Percentiles rank a stretch among this genome's conserved stretches.
Evolutionary conservation across 495 filamentous ascomycete species (phyloP).

Genomic region (Xylaria nigripes): DNA sequence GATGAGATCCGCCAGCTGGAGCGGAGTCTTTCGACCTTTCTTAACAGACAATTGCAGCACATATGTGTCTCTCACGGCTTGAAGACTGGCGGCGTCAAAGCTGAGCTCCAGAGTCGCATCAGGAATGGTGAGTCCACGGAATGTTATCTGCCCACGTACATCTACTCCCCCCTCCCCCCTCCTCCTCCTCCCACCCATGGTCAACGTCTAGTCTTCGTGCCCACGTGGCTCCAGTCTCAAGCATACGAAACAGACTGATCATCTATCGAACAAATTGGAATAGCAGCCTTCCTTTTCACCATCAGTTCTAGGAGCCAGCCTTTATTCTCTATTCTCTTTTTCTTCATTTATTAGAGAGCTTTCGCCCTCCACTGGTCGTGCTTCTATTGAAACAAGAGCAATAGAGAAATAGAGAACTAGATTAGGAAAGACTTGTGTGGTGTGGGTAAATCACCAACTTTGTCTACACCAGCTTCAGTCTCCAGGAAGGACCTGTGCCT

Average conservation of each 20-base stretch:
- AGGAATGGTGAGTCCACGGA: constrained; percentile 54
- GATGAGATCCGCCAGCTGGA: constrained; percentile 39
- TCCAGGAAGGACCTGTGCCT: neutral
- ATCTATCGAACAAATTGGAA: neutral
- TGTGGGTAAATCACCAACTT: neutral
- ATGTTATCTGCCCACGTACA: neutral
- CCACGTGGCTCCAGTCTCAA: neutral
- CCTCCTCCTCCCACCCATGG: neutral
- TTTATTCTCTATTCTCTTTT: neutral
- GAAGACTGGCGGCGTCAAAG: constrained; percentile 70
- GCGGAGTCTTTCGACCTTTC: constrained; percentile 25
- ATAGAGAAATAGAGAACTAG: neutral
- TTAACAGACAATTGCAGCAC: constrained; percentile 64
- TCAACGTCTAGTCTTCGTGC: neutral
- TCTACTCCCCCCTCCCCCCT: neutral
- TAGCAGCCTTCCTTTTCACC: neutral
- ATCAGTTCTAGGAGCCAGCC: neutral
- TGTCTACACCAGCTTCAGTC: neutral
- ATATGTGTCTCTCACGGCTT: constrained; percentile 65
- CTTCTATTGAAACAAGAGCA: neutral
- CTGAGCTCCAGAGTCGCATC: constrained; percentile 66
- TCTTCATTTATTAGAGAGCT: neutral
- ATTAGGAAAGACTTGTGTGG: neutral
- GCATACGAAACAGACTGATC: neutral
- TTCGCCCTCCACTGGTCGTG: neutral